phyloP scores from a whole-genome alignment of 345 rosid species.

The Citrus hindsii region DNA sequence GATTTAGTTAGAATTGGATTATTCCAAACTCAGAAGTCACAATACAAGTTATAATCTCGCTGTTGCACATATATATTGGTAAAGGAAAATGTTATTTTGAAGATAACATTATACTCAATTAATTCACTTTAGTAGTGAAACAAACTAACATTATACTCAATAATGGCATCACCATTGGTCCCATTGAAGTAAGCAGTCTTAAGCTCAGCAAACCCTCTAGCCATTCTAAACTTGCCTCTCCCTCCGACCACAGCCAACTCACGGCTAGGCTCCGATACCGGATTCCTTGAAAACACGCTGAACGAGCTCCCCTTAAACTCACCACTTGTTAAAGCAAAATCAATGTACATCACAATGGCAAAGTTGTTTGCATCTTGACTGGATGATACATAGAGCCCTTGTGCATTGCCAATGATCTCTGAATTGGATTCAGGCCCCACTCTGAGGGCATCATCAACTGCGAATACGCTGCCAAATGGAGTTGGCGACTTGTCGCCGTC shows the following conservation, averaged over 20 bases:
- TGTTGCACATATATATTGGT: no score
- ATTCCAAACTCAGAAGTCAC: no score
- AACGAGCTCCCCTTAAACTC: constrained; percentile 48
- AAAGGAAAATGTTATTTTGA: no score
- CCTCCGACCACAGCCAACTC: constrained; percentile 54
- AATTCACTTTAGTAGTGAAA: constrained; percentile 19
- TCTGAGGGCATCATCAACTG: constrained; percentile 42
- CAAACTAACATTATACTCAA: constrained; percentile 32
- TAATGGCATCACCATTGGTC: constrained; percentile 35
- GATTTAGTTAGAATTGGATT: no score
- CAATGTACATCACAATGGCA: constrained; percentile 31
- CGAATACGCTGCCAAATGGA: constrained; percentile 38
- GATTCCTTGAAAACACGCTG: constrained; percentile 42
- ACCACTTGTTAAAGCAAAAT: constrained; percentile 39
- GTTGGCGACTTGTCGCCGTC: constrained; percentile 40
- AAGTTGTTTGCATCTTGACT: constrained; percentile 13
- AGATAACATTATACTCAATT: constrained; percentile 28
- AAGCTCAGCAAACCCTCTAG: constrained; percentile 33
- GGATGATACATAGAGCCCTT: constrained; percentile 36
- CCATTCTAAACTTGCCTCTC: constrained; percentile 44
- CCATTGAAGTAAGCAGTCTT: constrained; percentile 22
- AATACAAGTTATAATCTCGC: no score
- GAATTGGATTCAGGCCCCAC: constrained; percentile 34
- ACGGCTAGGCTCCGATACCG: constrained; percentile 27
- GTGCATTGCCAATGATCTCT: constrained; percentile 34